These are phyloP conservation scores for Forsythia suspensa DNA, from an alignment of 257 asterid species.

Conservation along the genomic window DNA sequence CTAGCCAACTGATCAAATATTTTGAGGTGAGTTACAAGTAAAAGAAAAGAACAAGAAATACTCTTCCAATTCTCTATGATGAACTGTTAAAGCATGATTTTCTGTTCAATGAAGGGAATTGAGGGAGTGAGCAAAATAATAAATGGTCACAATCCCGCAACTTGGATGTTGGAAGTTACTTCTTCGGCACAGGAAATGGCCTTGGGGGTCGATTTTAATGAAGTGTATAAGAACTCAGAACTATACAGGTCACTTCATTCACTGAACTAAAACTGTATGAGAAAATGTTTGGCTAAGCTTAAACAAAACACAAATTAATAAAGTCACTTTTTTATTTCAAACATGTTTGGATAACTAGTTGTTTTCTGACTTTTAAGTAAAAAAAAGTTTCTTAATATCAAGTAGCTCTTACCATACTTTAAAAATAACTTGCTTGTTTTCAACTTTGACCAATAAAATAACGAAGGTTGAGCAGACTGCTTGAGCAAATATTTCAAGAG, in stretches of 20 bases:
- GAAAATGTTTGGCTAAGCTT: background rate
- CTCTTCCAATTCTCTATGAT: background rate
- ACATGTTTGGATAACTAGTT: background rate
- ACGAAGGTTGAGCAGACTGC: background rate
- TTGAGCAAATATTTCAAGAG: background rate
- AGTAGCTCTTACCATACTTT: background rate
- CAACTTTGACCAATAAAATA: background rate
- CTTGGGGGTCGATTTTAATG: slow-evolving; percentile 44
- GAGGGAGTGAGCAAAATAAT: slow-evolving; percentile 45
- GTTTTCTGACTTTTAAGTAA: background rate
- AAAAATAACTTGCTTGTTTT: background rate
- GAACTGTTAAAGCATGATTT: background rate
- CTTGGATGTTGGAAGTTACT: slow-evolving; percentile 75
- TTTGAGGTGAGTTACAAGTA: slow-evolving; percentile 42
- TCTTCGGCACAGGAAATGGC: slow-evolving; percentile 41
- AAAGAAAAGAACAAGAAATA: background rate
- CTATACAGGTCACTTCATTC: slow-evolving; percentile 32
- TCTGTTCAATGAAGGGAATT: slow-evolving; percentile 31
- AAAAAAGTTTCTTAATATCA: background rate
- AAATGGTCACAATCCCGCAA: slow-evolving; percentile 65
- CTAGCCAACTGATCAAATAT: slow-evolving; percentile 47
- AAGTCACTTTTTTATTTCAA: background rate
- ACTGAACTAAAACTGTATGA: background rate
- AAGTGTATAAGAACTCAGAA: slow-evolving; percentile 46
- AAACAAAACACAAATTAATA: background rate